Percentiles rank a stretch among this genome's conserved stretches.
These are phyloP conservation scores for Cerrena zonata DNA, from an alignment of 1,284 basidiomycete genomes.

Conservation along the genomic window DNA sequence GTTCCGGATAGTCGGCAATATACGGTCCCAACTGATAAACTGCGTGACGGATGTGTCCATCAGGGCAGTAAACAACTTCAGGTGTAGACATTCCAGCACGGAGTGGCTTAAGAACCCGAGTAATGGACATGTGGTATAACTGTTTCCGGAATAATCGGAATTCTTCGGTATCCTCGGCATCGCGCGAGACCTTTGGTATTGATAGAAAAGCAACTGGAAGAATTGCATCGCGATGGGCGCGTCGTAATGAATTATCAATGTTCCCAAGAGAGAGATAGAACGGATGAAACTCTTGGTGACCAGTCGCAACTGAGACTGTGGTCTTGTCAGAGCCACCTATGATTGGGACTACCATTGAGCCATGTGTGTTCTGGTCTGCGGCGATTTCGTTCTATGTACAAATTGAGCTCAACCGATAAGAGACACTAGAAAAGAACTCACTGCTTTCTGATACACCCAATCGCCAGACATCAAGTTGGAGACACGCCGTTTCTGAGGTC, in stretches of 20 bases:
- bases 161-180: conserved; percentile 6
- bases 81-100: conserved; percentile 17
- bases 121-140: conserved; percentile 17
- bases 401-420: neutral
- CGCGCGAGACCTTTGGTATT: conserved; percentile 14
- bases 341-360: conserved; percentile 15
- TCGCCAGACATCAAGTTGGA: conserved; percentile 17
- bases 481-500: conserved; percentile 3
- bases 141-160: conserved; percentile 19
- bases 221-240: conserved; percentile 19
- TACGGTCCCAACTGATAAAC: conserved; percentile 26
- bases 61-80: conserved; percentile 18
- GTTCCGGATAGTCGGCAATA: too few species aligned
- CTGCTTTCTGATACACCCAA: conserved; percentile 18
- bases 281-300: conserved; percentile 19
- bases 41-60: conserved; percentile 18
- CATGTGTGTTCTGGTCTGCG: conserved; percentile 9
- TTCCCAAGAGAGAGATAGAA: conserved; percentile 18
- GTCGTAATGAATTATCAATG: conserved; percentile 17
- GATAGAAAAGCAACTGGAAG: too few species aligned
- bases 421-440: conserved; percentile 5
- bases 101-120: conserved; percentile 13
- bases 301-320: conserved; percentile 22
- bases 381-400: conserved; percentile 7
- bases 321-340: conserved; percentile 21